Evolutionary conservation across 805 yeast species (phyloP).

Genomic region (Wickerhamomyces subpelliculosus): DNA sequence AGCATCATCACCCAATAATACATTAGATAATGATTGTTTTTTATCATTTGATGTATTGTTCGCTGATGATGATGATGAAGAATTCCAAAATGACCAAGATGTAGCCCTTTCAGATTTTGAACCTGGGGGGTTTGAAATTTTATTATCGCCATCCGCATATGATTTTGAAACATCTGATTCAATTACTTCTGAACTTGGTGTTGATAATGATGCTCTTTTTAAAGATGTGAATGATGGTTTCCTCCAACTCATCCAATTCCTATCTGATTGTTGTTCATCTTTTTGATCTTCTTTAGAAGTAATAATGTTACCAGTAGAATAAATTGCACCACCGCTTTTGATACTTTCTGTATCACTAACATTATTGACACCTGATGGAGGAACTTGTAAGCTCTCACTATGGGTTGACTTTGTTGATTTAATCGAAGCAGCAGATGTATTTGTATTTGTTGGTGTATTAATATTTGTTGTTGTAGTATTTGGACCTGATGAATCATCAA

Average conservation of each 20-base stretch:
- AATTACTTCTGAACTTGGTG: conserved; percentile 3
- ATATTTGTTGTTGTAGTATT: background rate
- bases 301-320: too few species aligned
- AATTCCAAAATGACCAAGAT: conserved; percentile 24
- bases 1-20: conserved; percentile 18
- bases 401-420: background rate
- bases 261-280: background rate
- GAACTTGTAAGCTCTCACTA: too few species aligned
- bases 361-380: too few species aligned
- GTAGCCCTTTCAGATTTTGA: background rate
- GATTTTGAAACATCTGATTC: conserved; percentile 2
- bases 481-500: too few species aligned
- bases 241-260: conserved; percentile 18
- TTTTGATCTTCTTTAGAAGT: too few species aligned
- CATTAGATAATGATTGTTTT: conserved; percentile 9
- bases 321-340: too few species aligned
- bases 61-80: conserved; percentile 3
- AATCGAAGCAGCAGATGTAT: background rate
- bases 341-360: too few species aligned
- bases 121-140: background rate
- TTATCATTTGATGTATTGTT: conserved; percentile 1
- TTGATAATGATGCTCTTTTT: conserved; percentile 6
- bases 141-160: background rate
- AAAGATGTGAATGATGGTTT: conserved; percentile 18
- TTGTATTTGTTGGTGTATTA: background rate